These are phyloP conservation scores for Botrytis cinerea DNA, from an alignment of 2,329 filamentous ascomycete genomes.

Conservation along the genomic window DNA sequence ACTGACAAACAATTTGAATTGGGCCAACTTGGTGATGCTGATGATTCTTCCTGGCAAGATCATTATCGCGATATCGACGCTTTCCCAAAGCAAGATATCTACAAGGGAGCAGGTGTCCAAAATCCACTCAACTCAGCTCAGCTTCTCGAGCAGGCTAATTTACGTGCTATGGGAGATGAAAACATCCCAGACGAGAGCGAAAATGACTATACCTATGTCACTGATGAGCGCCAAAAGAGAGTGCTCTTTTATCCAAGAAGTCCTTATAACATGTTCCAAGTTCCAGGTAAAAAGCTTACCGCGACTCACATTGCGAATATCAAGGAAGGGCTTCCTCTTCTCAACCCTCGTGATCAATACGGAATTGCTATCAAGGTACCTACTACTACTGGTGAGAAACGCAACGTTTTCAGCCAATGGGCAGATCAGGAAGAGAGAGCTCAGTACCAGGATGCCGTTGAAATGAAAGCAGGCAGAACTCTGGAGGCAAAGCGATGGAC, in stretches of 20 bases:
- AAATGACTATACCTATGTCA: conserved; percentile 10
- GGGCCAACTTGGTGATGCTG: not conserved
- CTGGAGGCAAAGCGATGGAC: conserved; percentile 26
- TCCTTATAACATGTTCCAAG: conserved; percentile 2
- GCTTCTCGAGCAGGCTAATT: not conserved
- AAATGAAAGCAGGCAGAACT: not conserved
- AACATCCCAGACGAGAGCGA: not conserved
- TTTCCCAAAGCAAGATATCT: conserved; percentile 10
- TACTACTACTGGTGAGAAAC: not conserved
- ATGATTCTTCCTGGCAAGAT: not conserved
- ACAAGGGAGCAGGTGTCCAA: conserved; percentile 13
- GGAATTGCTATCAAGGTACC: conserved; percentile 3
- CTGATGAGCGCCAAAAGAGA: not conserved
- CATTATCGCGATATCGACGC: conserved; percentile 1
- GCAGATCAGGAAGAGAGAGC: conserved; percentile 14
- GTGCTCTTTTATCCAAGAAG: not conserved
- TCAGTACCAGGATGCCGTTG: not conserved
- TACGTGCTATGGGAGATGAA: not conserved
- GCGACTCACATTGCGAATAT: not conserved
- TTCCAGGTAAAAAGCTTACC: not conserved
- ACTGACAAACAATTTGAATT: not conserved
- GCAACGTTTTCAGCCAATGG: conserved; percentile 8
- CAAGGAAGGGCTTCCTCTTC: conserved; percentile 4
- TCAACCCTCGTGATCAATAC: conserved; percentile 1
- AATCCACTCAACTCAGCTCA: conserved; percentile 15